phyloP scores from a whole-genome alignment of 2,329 filamentous ascomycete genomes.

The Didymella exigua region DNA sequence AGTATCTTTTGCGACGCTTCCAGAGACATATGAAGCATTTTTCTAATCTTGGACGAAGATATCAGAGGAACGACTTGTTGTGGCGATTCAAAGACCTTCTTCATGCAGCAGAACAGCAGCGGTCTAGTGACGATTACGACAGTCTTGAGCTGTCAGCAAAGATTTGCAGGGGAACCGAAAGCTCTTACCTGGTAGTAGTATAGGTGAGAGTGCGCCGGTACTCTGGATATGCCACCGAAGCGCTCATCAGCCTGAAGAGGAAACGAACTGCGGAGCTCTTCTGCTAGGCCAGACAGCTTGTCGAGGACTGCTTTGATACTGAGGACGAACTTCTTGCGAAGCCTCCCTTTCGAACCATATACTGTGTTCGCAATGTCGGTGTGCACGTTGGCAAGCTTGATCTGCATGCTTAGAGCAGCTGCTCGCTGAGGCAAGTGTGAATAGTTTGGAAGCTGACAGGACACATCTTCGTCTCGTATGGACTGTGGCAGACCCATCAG shows the following conservation, averaged over 20 bases:
- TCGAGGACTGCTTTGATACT: slow-evolving; percentile 51
- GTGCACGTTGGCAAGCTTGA: slow-evolving; percentile 54
- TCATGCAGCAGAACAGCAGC: slow-evolving; percentile 52
- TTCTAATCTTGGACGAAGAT: slow-evolving; percentile 47
- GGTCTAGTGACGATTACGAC: slow-evolving; percentile 52
- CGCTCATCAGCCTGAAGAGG: slow-evolving; percentile 46
- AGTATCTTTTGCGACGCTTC: slow-evolving; percentile 54
- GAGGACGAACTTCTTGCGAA: slow-evolving; percentile 48
- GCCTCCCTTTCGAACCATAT: slow-evolving; percentile 54
- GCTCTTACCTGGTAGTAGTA: slow-evolving; percentile 48
- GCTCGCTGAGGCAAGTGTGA: slow-evolving; percentile 47
- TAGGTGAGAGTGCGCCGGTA: slow-evolving; percentile 48
- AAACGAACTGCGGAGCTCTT: slow-evolving; percentile 49
- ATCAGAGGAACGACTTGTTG: slow-evolving; percentile 39
- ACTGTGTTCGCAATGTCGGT: slow-evolving; percentile 54
- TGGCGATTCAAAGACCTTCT: slow-evolving; percentile 41
- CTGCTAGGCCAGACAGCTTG: slow-evolving; percentile 48
- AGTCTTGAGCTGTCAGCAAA: slow-evolving; percentile 35
- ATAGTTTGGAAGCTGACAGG: slow-evolving; percentile 54
- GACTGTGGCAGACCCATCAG: slow-evolving; percentile 60
- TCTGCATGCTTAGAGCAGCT: slow-evolving; percentile 53
- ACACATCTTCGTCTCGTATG: slow-evolving; percentile 58
- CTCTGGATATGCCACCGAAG: slow-evolving; percentile 50
- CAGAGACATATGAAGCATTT: slow-evolving; percentile 51
- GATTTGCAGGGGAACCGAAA: not conserved